phyloP scores from a whole-genome alignment of 2,329 filamentous ascomycete species.

The Neonectria faginata region DNA sequence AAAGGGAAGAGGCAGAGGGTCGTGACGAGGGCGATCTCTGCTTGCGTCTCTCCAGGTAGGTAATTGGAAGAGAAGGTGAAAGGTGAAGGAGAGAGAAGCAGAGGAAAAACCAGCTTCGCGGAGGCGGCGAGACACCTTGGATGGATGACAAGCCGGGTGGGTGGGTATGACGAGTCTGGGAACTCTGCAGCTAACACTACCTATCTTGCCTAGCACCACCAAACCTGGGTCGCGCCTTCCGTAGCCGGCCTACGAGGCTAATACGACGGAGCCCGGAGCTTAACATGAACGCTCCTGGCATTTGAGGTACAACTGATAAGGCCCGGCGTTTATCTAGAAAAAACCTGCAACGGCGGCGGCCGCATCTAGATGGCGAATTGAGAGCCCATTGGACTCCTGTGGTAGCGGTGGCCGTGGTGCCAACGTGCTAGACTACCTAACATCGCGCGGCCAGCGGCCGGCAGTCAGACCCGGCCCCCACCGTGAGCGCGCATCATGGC shows the following conservation, averaged over 20 bases:
- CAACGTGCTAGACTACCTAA: constrained; percentile 22
- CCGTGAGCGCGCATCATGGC: constrained; percentile 16
- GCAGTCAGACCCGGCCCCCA: constrained; percentile 2
- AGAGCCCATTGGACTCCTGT: constrained; percentile 26
- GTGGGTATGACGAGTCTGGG: constrained; percentile 40
- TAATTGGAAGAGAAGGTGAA: constrained; percentile 6
- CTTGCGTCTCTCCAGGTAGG: constrained; percentile 7
- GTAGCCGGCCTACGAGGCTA: constrained; percentile 13
- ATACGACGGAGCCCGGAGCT: constrained; percentile 10
- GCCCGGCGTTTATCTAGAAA: constrained; percentile 16
- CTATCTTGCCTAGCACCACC: not conserved
- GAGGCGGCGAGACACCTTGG: constrained; percentile 34
- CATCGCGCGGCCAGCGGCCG: constrained; percentile 26
- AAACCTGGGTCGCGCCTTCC: constrained; percentile 18
- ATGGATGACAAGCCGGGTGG: constrained; percentile 39
- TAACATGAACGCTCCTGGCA: constrained; percentile 16
- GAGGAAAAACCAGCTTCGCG: constrained; percentile 31
- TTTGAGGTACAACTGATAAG: constrained; percentile 28
- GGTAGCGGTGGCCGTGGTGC: constrained; percentile 23
- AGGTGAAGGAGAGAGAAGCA: constrained; percentile 28
- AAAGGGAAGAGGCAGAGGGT: constrained; percentile 11
- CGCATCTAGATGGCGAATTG: constrained; percentile 30
- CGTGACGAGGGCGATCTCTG: constrained; percentile 3
- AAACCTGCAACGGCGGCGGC: constrained; percentile 36
- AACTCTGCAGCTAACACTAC: constrained; percentile 34